phyloP scores from a whole-genome alignment of 306 rosid species.

The Medicago arabica region DNA sequence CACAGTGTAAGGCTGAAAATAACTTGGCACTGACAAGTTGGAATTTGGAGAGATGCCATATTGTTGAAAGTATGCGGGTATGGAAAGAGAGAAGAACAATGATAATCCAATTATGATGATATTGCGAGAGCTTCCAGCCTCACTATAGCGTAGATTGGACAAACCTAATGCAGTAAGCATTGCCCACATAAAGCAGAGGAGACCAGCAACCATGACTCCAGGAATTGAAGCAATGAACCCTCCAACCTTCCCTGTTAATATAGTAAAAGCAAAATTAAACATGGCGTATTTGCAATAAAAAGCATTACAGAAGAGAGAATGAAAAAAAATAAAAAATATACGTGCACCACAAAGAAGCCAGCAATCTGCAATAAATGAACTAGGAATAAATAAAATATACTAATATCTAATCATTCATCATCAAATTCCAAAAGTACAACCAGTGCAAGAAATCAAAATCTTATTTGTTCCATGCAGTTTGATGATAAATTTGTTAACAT shows the following conservation, averaged over 20 bases:
- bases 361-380: neutral
- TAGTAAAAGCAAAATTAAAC: slow-evolving; percentile 26
- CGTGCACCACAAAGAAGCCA: slow-evolving; percentile 1
- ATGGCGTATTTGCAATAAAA: slow-evolving; percentile 5
- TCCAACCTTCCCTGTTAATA: slow-evolving; percentile 85
- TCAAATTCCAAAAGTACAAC: slow-evolving; percentile 2
- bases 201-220: slow-evolving; percentile 96
- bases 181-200: slow-evolving; percentile 97
- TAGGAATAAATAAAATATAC: slow-evolving; percentile 10
- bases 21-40: slow-evolving; percentile 84
- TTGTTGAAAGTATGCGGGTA: slow-evolving; percentile 98
- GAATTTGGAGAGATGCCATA: slow-evolving; percentile 85
- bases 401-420: slow-evolving; percentile 1
- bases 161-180: slow-evolving; percentile 96
- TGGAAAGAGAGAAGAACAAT: slow-evolving; percentile 88
- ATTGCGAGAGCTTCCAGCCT: slow-evolving; percentile 99
- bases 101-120: slow-evolving; percentile 94
- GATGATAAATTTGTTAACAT: neutral
- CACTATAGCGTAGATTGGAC: slow-evolving; percentile 98
- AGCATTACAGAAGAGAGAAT: neutral
- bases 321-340: neutral
- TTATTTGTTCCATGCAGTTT: neutral
- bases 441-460: slow-evolving; percentile 13
- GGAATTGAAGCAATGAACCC: slow-evolving; percentile 98
- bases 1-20: slow-evolving; percentile 91